These are phyloP conservation scores for Echites panduratus DNA, from an alignment of 257 asterid species.

Conservation along the genomic window DNA sequence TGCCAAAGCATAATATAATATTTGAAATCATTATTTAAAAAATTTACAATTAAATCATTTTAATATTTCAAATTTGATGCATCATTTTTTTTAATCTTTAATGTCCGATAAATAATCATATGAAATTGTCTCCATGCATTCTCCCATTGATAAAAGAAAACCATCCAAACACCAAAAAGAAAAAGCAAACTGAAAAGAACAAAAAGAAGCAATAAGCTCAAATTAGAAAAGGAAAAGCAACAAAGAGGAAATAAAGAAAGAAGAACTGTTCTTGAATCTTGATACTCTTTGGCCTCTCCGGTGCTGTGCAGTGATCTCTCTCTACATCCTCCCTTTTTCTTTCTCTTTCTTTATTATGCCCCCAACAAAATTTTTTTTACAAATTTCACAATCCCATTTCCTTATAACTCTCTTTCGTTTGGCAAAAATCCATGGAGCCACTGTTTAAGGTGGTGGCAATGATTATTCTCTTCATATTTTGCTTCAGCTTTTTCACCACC, in stretches of 20 bases:
- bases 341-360: neutral
- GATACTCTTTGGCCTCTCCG: slow-evolving; percentile 18
- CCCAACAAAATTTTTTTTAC: neutral
- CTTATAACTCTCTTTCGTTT: slow-evolving; percentile 12
- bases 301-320: neutral
- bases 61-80: too few species aligned
- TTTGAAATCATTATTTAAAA: too few species aligned
- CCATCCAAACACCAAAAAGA: slow-evolving; percentile 15
- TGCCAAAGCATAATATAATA: too few species aligned
- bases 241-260: neutral
- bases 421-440: slow-evolving; percentile 22
- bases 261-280: slow-evolving; percentile 18
- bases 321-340: neutral
- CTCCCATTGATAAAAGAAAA: too few species aligned
- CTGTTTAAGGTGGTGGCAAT: slow-evolving; percentile 17
- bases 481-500: slow-evolving; percentile 13
- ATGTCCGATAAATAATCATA: too few species aligned
- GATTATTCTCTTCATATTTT: slow-evolving; percentile 1
- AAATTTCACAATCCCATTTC: neutral
- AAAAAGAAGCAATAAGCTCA: slow-evolving; percentile 2
- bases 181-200: slow-evolving; percentile 19
- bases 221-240: slow-evolving; percentile 2
- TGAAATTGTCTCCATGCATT: too few species aligned
- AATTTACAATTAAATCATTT: too few species aligned
- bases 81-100: too few species aligned